Evolutionary conservation across 345 rosid species (phyloP).

Genomic region (Arabis hirsuta): DNA sequence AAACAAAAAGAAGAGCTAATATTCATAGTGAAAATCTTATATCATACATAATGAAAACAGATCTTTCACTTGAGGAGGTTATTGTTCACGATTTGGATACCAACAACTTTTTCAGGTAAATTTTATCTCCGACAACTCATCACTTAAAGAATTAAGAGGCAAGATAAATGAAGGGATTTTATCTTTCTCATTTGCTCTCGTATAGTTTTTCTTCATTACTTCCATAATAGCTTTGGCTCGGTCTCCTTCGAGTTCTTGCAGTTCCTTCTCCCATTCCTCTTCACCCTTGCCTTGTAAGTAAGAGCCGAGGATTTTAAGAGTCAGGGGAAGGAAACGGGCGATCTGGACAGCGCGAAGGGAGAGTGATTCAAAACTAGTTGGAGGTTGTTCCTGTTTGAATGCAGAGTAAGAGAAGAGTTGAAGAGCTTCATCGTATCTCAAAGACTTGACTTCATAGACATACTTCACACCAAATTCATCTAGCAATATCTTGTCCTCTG

Average conservation of each 20-base stretch:
- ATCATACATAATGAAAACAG: too few relatives aligned
- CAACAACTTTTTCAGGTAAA: too few relatives aligned
- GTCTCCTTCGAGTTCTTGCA: slow-evolving; percentile 24
- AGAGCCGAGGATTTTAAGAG: slow-evolving; percentile 18
- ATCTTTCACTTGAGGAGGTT: too few relatives aligned
- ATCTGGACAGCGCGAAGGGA: slow-evolving; percentile 23
- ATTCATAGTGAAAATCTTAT: too few relatives aligned
- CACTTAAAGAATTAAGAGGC: too few relatives aligned
- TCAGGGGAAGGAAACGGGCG: slow-evolving; percentile 8
- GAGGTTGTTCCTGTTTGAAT: background rate
- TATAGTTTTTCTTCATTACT: background rate
- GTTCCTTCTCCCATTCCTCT: background rate
- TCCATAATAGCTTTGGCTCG: slow-evolving; percentile 2
- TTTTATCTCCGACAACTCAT: too few relatives aligned
- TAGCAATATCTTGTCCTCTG: slow-evolving; percentile 17
- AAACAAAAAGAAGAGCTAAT: too few relatives aligned
- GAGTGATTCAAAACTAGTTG: slow-evolving; percentile 12
- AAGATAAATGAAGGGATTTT: too few relatives aligned
- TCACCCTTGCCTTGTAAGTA: slow-evolving; percentile 7
- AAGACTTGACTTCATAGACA: slow-evolving; percentile 21
- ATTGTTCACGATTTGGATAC: too few relatives aligned
- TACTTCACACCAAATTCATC: background rate
- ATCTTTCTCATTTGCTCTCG: slow-evolving; percentile 1
- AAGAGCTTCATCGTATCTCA: slow-evolving; percentile 26
- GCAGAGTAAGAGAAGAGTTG: slow-evolving; percentile 23